Evolutionary conservation across 2,329 filamentous ascomycete species (phyloP), one percentile per base, ranked within the genome.

Genomic region (Lecanicillium sp.): DNA sequence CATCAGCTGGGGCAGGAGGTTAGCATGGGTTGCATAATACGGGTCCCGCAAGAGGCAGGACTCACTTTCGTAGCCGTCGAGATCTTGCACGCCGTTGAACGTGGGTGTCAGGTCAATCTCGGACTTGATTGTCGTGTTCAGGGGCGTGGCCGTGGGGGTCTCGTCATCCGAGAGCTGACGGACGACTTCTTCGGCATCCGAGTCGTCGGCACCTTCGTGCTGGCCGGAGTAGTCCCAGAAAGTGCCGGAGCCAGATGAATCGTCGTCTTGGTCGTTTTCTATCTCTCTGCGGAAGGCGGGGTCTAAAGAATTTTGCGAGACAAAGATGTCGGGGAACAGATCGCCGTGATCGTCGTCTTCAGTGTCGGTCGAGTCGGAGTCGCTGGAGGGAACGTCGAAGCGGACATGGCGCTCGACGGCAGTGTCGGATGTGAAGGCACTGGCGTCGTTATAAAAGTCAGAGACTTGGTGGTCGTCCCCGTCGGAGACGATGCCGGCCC

Each of bases 301-400:
- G 56, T 89, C 86, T 5, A 91, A 72, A 14, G 79, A 75, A 59
- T 81, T 84, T 64, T 90, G 85, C 42, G 86, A 81, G 49, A 90
- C 73, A 63, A 91, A 91, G 51, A 91, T 82, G 60, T 90, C 82
- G 1, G 86, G 84, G 52, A 88, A 88, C 54, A 89, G 78, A 53
- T 81, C 78, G 51, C 79, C 76, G 38, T 75, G 67, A 53, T 82
- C 77, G 51, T 81, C 76, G 50, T 81, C 76, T 32, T 83, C 79
- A 4, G 74, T 78, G 43, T 83, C 81, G 45, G 80, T 82, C 3
- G 77, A 79, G 51, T 83, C 78, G 46, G 78, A 85, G 56, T 87
- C 84, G 49, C 84, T 84, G 51, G 77, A 75, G 50, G 82, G 76
- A 33, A 84, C 74, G 45, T 83, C 76, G 58, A 93, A 93, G 58